These are phyloP conservation scores for Boletus rubropictus DNA, from an alignment of 768 basidiomycete species.

Conservation along the genomic window DNA sequence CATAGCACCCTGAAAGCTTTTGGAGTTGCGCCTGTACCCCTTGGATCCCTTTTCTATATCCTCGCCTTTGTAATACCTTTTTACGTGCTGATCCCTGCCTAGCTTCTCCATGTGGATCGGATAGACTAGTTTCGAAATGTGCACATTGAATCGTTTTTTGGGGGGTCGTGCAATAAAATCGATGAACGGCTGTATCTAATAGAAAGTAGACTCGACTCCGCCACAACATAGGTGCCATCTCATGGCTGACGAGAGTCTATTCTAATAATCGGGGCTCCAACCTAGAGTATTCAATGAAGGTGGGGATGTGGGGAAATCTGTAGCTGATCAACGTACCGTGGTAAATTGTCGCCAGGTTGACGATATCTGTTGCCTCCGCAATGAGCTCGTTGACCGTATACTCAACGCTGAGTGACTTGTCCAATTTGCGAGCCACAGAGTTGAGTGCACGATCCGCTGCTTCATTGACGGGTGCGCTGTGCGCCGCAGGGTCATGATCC, in stretches of 20 bases:
- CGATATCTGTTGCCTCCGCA: constrained; percentile 74
- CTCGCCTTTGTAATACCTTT: constrained; percentile 30
- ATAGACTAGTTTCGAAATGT: constrained; percentile 24
- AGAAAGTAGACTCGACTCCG: constrained; percentile 2
- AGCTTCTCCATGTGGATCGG: constrained; percentile 11
- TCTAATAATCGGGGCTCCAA: constrained; percentile 39
- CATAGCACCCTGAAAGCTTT: constrained; percentile 8
- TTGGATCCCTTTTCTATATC: constrained; percentile 21
- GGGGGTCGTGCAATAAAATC: constrained; percentile 11
- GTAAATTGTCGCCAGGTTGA: constrained; percentile 76
- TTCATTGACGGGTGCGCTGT: constrained; percentile 66
- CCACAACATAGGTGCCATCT: background rate
- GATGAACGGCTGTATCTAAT: constrained; percentile 3
- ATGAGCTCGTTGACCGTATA: constrained; percentile 92
- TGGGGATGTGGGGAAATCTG: background rate
- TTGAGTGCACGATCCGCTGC: constrained; percentile 85
- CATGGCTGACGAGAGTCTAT: background rate
- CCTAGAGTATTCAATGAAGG: constrained; percentile 24
- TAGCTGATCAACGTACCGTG: constrained; percentile 42
- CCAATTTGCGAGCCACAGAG: constrained; percentile 76
- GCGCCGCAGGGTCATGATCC: constrained; percentile 45
- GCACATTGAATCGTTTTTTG: constrained; percentile 7
- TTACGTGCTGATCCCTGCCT: constrained; percentile 14
- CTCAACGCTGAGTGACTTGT: constrained; percentile 81
- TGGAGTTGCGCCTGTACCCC: constrained; percentile 13